Evolutionary conservation across 2,329 filamentous ascomycete species (phyloP).

Genomic region (Colletotrichum cuscutae): DNA sequence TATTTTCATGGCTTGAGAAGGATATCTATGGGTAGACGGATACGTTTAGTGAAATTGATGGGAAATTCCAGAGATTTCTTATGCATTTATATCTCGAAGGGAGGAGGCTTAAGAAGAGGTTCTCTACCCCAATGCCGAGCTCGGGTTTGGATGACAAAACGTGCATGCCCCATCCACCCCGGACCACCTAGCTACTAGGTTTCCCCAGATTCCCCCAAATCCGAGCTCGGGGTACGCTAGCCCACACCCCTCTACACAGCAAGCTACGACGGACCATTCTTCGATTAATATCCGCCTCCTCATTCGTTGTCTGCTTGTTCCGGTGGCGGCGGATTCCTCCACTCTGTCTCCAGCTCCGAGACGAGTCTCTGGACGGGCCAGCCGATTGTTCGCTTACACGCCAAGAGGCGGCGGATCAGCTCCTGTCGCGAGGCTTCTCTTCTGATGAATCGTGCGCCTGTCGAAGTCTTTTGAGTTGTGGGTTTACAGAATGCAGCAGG

Average conservation of each 20-base stretch:
- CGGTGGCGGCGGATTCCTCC: conserved; percentile 33
- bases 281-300: fast-evolving
- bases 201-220: conserved; percentile 33
- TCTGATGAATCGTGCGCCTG: conserved; percentile 46
- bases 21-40: background rate
- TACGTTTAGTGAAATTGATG: background rate
- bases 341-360: conserved; percentile 41
- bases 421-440: conserved; percentile 42
- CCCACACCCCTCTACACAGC: background rate
- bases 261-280: background rate
- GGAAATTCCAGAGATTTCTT: background rate
- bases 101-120: background rate
- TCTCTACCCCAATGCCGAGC: conserved; percentile 39
- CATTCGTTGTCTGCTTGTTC: background rate
- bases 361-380: conserved; percentile 52
- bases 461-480: no score
- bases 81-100: background rate
- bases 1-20: background rate
- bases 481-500: no score
- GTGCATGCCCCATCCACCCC: background rate
- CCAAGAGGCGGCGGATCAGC: conserved; percentile 44
- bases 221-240: conserved; percentile 44
- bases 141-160: conserved; percentile 32
- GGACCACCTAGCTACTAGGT: background rate
- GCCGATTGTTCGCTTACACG: conserved; percentile 47